Base-by-base conservation (phyloP, 805 yeast genomes). In the Zygosaccharomyces rouxii region DNA sequence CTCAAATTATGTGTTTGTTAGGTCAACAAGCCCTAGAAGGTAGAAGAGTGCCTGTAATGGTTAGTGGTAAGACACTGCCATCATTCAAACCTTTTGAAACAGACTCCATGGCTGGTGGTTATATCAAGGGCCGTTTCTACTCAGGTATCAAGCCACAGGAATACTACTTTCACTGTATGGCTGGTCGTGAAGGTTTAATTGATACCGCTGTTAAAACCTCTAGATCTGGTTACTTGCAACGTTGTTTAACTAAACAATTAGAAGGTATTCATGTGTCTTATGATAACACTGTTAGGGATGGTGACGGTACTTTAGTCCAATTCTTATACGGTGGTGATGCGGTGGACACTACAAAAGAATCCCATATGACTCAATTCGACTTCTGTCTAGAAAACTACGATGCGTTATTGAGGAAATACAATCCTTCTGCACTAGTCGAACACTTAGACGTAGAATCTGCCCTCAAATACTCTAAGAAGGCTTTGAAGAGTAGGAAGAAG, bases 21-120 rank as follows among this genome's bases (percentile, higher is more conserved):
- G 99, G 99, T 44, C 99, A 94, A 73, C 99, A 94, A 74, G 98
- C 98, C 38, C 78, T 94, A 62, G 99, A 94, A 75, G 99, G 99
- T 72, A 84, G 98, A 71, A 85, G 99, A 77, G 99, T 94, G 19
- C 99, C 99, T 14, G 95, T 92, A 40, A 94, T 94, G 99, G 97
- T 94, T 25, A 84, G 95, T 57, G 99, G 99, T 68, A 94, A 94
- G 71, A 86, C 98, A 0, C 76, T 94, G 51, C 99, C 99, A 18
- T 85, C 97, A 38, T 94, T 94, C 79, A 88, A 87, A 69, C 92
- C 99, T 1, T 92, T 80, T 64, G 99, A 95, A 66, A 94, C 99
- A 13, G 92, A 89, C 68, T 96, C 97, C 1, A 80, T 95, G 68
- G 97, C 99, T 22, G 99, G 99, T 76, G 99, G 99, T 48, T 94